Evolutionary conservation across 208 protist species (phyloP), one percentile per base, ranked within the genome.

Genomic region (Trypanosoma avium): DNA sequence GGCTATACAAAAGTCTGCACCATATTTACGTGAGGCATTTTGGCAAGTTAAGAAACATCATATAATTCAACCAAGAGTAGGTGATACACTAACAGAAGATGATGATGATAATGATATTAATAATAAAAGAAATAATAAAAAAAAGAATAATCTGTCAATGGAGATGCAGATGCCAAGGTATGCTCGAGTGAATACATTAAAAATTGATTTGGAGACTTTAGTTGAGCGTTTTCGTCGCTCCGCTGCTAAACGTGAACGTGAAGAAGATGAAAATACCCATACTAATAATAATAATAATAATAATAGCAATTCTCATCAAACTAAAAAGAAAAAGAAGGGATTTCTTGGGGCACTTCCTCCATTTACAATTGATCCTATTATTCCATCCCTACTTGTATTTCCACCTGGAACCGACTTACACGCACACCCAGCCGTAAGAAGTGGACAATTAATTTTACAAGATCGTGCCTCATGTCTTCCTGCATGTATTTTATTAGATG

Each of bases 381-480:
- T 94, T 24, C 91, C 91, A 10, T 68, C 75, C 12, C 67, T 97
- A 49, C 74, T 95, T 4, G 86, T 97, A 0, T 95, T 97, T 43
- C 91, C 91, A 4, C 76, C 84, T 0, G 82, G 85, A 54, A 94
- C 91, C 1, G 86, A 94, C 55, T 72, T 97, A 15, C 88, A 94
- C 74, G 87, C 86, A 0, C 86, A 94, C 79, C 84, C 86, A 0
- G 84, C 86, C 12, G 88, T 97, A 35, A 83, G 89, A 9, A 82
- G 82, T 36, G 84, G 86, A 8, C 81, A 94, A 77, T 75, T 97
- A 21, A 77, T 97, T 26, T 68, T 97, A 19, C 93, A 97, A 67
- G 92, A 97, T 60, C 81, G 89, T 32, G 86, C 91, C 30, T 95
- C 88, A n/a, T 97, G 93, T 63, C 79, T 97, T 6, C 93, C 93